phyloP scores from a whole-genome alignment of 768 basidiomycete species.

The Boletus subparvulus region DNA sequence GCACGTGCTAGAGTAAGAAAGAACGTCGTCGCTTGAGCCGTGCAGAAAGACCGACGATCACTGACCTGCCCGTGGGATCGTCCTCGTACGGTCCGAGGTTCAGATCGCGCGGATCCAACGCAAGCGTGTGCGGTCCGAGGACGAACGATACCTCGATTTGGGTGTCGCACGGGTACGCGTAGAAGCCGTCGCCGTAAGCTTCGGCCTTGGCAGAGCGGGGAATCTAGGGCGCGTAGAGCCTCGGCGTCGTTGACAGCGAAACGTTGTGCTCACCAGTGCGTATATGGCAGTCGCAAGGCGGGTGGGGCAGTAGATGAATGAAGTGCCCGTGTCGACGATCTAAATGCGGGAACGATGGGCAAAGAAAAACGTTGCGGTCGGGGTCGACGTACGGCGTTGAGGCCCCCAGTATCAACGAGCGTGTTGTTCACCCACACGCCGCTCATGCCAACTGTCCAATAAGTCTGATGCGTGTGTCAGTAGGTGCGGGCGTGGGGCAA shows the following conservation, averaged over 20 bases:
- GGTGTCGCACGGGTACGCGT: constrained; percentile 52
- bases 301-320: constrained; percentile 58
- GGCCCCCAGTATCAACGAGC: not conserved
- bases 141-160: constrained; percentile 39
- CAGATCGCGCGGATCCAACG: constrained; percentile 50
- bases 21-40: not conserved
- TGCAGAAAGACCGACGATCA: not conserved
- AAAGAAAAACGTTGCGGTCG: not conserved
- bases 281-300: constrained; percentile 48
- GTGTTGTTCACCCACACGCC: constrained; percentile 39
- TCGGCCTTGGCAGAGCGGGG: constrained; percentile 43
- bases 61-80: constrained; percentile 33
- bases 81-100: constrained; percentile 46
- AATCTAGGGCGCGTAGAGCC: constrained; percentile 39
- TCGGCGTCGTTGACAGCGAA: not conserved
- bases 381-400: constrained; percentile 18
- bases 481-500: not conserved
- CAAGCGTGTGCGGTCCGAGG: constrained; percentile 43
- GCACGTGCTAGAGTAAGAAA: constrained; percentile 41
- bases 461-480: constrained; percentile 42
- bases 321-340: constrained; percentile 71
- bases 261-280: constrained; percentile 30
- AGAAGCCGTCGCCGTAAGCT: constrained; percentile 51
- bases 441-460: constrained; percentile 57
- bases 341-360: constrained; percentile 17